A percentile compares a stretch with the other conserved stretches of the same genome.
Conservation (phyloP, 1,284 basidiomycete genomes). For the Moniliella sp. region DNA sequence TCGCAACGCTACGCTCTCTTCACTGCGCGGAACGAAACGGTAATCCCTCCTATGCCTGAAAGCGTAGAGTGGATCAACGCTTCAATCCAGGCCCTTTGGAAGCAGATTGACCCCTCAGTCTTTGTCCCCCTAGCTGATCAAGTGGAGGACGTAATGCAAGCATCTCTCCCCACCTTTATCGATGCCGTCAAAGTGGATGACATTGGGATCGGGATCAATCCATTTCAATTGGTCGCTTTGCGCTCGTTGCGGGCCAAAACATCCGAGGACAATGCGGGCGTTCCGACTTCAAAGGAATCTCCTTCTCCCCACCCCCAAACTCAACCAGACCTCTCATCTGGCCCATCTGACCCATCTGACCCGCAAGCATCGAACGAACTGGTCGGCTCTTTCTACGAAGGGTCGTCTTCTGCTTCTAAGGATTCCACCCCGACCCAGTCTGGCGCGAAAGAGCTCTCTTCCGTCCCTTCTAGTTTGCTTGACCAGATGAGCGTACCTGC, state of each 20-base stretch:
- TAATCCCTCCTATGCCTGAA: no score
- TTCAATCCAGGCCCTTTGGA: constrained; percentile 23
- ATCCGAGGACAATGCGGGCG: no score
- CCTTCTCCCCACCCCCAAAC: constrained; percentile 41
- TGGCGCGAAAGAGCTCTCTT: no score
- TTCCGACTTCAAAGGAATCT: no score
- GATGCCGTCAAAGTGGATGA: constrained; percentile 56
- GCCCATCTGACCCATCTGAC: constrained; percentile 24
- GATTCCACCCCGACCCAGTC: no score
- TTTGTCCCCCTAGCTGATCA: constrained; percentile 38
- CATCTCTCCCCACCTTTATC: constrained; percentile 49
- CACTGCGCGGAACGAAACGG: no score
- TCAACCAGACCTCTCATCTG: constrained; percentile 43
- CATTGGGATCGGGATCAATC: constrained; percentile 44
- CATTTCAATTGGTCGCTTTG: constrained; percentile 47
- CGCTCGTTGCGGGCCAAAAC: constrained; percentile 43
- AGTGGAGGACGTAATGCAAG: constrained; percentile 46
- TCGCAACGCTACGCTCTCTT: no score
- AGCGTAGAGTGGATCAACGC: constrained; percentile 43
- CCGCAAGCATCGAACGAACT: constrained; percentile 4
- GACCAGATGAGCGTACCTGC: no score
- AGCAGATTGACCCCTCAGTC: constrained; percentile 41
- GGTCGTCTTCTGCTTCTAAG: no score
- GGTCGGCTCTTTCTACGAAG: not conserved
- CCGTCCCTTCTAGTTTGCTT: no score